Conservation (phyloP, 768 basidiomycete species). For the Boletus speciosus region DNA sequence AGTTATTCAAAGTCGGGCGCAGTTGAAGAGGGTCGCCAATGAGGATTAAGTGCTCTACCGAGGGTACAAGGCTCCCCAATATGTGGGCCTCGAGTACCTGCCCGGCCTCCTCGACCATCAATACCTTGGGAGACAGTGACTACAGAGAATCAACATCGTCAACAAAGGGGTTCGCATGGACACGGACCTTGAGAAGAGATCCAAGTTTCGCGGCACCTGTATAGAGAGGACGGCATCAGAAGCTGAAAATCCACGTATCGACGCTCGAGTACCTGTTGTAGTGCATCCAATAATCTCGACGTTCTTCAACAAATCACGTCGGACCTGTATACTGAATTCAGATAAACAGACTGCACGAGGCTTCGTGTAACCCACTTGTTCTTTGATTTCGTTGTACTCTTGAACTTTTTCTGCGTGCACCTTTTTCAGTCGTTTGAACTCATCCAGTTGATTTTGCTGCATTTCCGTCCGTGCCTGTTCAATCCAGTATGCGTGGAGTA, state of each 20-base stretch:
- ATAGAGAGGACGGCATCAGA: background rate
- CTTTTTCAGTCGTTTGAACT: conserved; percentile 43
- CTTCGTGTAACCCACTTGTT: conserved; percentile 44
- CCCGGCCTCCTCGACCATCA: conserved; percentile 79
- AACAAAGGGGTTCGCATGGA: background rate
- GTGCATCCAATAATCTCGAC: conserved; percentile 73
- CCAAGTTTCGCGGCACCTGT: conserved; percentile 71
- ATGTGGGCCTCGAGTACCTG: conserved; percentile 81
- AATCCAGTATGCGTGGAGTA: conserved; percentile 47
- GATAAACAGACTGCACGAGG: background rate
- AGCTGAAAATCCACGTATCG: background rate
- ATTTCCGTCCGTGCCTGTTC: conserved; percentile 35
- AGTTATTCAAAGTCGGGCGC: conserved; percentile 64
- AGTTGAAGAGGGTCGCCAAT: conserved; percentile 82
- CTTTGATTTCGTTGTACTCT: conserved; percentile 39
- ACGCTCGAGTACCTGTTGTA: conserved; percentile 53
- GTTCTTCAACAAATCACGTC: conserved; percentile 49
- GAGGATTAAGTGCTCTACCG: conserved; percentile 69
- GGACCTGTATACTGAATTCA: conserved; percentile 37
- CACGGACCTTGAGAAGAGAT: conserved; percentile 50
- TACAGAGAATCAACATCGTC: conserved; percentile 22
- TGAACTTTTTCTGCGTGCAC: conserved; percentile 39
- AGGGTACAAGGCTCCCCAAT: conserved; percentile 56
- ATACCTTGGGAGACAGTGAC: conserved; percentile 56
- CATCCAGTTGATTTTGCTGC: conserved; percentile 30